These are phyloP conservation scores for Wallacemonas collosoma DNA, from an alignment of 208 protist genomes.

Conservation along the genomic window DNA sequence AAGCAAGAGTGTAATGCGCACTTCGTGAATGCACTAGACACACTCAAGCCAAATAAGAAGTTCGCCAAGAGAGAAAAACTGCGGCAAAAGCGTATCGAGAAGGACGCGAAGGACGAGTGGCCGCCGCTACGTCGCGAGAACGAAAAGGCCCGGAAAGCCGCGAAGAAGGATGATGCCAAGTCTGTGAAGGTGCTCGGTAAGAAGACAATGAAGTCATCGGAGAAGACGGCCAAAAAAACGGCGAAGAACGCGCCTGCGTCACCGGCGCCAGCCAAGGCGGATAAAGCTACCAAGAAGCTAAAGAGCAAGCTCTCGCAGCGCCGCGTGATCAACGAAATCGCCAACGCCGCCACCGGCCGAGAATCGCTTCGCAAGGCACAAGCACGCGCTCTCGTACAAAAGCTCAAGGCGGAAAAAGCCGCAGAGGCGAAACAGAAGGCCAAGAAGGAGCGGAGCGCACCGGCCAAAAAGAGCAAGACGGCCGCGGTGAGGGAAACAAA, in stretches of 20 bases:
- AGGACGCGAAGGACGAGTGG: conserved; percentile 28
- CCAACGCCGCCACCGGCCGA: conserved; percentile 43
- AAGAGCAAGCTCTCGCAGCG: conserved; percentile 14
- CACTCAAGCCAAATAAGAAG: conserved; percentile 50
- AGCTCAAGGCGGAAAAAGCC: conserved; percentile 26
- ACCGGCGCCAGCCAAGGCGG: conserved; percentile 1
- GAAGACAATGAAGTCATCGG: not conserved
- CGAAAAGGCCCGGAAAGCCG: conserved; percentile 2
- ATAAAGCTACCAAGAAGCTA: not conserved
- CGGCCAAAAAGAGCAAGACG: not conserved
- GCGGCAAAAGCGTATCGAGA: conserved; percentile 34
- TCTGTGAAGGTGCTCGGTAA: not conserved
- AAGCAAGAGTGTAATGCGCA: conserved; percentile 15
- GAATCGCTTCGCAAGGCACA: conserved; percentile 63
- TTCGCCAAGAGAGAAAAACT: conserved; percentile 61
- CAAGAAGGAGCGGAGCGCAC: not conserved
- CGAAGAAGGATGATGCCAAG: conserved; percentile 4
- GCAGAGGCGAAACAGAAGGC: conserved; percentile 11
- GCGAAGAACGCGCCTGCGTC: not conserved
- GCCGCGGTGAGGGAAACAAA: too few species aligned
- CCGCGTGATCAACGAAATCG: conserved; percentile 33
- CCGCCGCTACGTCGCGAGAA: conserved; percentile 14
- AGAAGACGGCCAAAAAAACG: not conserved
- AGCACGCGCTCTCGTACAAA: conserved; percentile 40
- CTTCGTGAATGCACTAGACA: conserved; percentile 9